Base-by-base conservation (phyloP, 352 stramenopile genomes). In the Pythium volutum region DNA sequence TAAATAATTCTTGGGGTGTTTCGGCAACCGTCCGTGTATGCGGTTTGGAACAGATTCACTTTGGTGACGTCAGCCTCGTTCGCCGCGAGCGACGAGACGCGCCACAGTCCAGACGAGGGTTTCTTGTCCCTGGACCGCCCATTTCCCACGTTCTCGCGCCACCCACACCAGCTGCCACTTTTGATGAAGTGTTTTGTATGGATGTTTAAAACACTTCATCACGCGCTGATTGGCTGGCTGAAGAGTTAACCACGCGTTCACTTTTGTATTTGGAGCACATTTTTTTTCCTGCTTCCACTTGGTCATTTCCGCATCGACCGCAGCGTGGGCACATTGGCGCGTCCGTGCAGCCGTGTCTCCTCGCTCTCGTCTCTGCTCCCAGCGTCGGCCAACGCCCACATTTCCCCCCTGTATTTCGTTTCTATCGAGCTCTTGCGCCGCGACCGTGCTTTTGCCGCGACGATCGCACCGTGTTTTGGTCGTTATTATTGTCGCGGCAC, bases 171-270 rank as follows among this genome's bases (percentile, higher is more conserved):
- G 8, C 15, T 15, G 11, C 36, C 36, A 43, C 8, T 22, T 10
- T n/a, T n/a, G n/a, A 53, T 22, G 25, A 39, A 25, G 23, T 55
- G 55, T 52, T 53, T 52, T 45, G 34, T 61, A 46, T 26, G 27
- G 14, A 27, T 36, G 55, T 62, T 62, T 62, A 29, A 62, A 62
- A 62, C 55, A 62, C 25, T 3, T 33, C 51, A n/a, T 10, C 11
- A 29, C 16, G 0, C 14, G 38, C 7, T 56, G 45, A 73, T 73
- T 73, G 55, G 66, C 22, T 51, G 20, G 62, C 63, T 60, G 20
- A 4, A 27, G 4, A 22, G 55, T 54, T 62, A 62, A 62, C 55
- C 55, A 38, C 20, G 11, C 5, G 55, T 62, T 62, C 20, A 62
- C 55, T 62, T 62, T 47, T 36, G 29, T 39, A 39, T 54, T 53